phyloP scores from a whole-genome alignment of 2,329 filamentous ascomycete genomes.

The Monilinia aucupariae region DNA sequence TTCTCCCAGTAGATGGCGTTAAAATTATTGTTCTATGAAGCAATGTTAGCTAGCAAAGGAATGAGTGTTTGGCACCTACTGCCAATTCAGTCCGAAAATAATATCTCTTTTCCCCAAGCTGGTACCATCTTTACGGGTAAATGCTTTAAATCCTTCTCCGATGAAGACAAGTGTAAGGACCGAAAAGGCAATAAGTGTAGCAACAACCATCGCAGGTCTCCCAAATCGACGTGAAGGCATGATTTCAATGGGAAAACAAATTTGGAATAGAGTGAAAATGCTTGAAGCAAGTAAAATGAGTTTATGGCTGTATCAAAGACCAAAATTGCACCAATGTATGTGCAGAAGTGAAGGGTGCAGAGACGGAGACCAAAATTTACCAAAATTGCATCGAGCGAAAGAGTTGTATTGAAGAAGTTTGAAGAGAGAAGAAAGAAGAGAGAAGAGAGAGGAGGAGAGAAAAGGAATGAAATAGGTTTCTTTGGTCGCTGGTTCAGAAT shows the following conservation, averaged over 20 bases:
- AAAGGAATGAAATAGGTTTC: conserved; percentile 7
- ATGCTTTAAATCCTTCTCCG: conserved; percentile 26
- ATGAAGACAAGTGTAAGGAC: conserved; percentile 27
- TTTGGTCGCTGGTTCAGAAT: neutral
- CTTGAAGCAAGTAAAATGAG: conserved; percentile 16
- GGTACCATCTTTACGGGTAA: conserved; percentile 14
- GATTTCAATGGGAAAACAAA: conserved; percentile 11
- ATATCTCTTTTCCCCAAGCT: conserved; percentile 13
- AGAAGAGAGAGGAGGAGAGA: conserved; percentile 4
- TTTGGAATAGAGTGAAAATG: conserved; percentile 11
- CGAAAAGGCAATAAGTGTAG: conserved; percentile 24
- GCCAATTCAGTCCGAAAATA: conserved; percentile 8
- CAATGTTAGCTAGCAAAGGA: neutral
- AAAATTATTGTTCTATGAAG: neutral
- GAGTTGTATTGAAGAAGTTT: conserved; percentile 16
- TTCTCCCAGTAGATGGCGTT: neutral
- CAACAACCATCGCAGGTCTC: conserved; percentile 19
- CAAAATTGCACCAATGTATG: conserved; percentile 18
- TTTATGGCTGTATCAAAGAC: conserved; percentile 17
- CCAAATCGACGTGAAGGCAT: conserved; percentile 27
- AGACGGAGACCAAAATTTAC: conserved; percentile 18
- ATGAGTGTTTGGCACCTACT: neutral
- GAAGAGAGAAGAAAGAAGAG: neutral
- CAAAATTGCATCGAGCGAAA: conserved; percentile 16
- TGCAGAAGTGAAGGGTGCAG: conserved; percentile 17